Percentiles rank a stretch among this genome's conserved stretches.
phyloP scores from a whole-genome alignment of 495 filamentous ascomycete genomes.

The Bathelium albidoporum region DNA sequence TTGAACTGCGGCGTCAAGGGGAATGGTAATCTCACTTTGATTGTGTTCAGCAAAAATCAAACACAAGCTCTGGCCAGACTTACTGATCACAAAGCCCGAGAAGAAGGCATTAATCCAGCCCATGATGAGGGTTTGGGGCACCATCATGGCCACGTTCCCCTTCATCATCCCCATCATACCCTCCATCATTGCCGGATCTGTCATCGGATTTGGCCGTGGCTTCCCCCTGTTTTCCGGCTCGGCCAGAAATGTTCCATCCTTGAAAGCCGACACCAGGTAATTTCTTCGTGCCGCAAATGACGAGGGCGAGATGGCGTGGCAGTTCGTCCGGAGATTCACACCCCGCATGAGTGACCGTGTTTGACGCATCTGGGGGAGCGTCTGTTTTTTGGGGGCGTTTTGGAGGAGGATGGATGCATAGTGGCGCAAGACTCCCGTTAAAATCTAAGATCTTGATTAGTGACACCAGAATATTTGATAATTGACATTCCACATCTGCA shows the following conservation, averaged over 20 bases:
- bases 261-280: conserved; percentile 66
- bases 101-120: conserved; percentile 99
- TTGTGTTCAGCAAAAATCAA: neutral
- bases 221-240: conserved; percentile 77
- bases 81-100: conserved; percentile 92
- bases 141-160: conserved; percentile 99
- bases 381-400: conserved; percentile 69
- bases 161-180: conserved; percentile 99
- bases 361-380: conserved; percentile 67
- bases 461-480: too few relatives aligned
- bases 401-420: conserved; percentile 88
- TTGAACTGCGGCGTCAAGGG: conserved; percentile 97
- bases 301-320: conserved; percentile 57
- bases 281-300: conserved; percentile 72
- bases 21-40: conserved; percentile 90
- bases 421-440: conserved; percentile 92
- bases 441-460: conserved; percentile 46
- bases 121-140: conserved; percentile 97
- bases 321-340: conserved; percentile 73
- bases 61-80: conserved; percentile 17
- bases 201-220: conserved; percentile 87
- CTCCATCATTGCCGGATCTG: conserved; percentile 95
- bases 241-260: conserved; percentile 79
- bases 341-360: conserved; percentile 79
- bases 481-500: neutral